Evolutionary conservation across 225 moss, liverwort and hornwort genomes (phyloP).

Genomic region (Pleurozium schreberi): DNA sequence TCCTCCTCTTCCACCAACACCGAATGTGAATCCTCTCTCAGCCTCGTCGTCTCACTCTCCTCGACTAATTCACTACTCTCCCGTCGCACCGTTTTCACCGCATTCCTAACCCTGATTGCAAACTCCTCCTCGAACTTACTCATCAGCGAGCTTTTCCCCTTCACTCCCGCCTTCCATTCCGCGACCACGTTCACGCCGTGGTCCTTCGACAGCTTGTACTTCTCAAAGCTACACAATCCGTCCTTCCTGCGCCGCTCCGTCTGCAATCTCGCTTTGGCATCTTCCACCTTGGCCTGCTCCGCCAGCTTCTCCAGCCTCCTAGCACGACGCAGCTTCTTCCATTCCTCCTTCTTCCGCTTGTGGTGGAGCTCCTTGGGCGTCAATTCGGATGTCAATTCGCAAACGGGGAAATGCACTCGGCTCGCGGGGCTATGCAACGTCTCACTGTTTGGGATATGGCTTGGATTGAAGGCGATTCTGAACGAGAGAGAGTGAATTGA

Average conservation of each 20-base stretch:
- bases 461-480: neutral
- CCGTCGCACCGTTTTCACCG: neutral
- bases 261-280: neutral
- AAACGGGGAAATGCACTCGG: conserved; percentile 12
- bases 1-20: neutral
- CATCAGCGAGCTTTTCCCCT: conserved; percentile 14
- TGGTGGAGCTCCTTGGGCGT: conserved; percentile 42
- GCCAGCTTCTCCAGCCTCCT: conserved; percentile 30
- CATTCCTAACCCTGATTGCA: conserved; percentile 21
- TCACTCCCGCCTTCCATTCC: conserved; percentile 28
- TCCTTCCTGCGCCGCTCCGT: neutral
- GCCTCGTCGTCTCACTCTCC: neutral
- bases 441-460: neutral
- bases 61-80: neutral
- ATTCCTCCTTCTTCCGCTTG: conserved; percentile 39
- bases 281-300: neutral
- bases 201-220: conserved; percentile 13
- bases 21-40: conserved; percentile 17
- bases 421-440: neutral
- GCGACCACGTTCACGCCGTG: neutral
- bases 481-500: conserved; percentile 7
- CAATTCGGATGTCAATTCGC: conserved; percentile 12
- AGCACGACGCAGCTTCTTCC: conserved; percentile 30
- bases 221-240: conserved; percentile 36
- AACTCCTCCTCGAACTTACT: conserved; percentile 42